phyloP scores from a whole-genome alignment of 768 basidiomycete species.

The Tulasnella sp. region DNA sequence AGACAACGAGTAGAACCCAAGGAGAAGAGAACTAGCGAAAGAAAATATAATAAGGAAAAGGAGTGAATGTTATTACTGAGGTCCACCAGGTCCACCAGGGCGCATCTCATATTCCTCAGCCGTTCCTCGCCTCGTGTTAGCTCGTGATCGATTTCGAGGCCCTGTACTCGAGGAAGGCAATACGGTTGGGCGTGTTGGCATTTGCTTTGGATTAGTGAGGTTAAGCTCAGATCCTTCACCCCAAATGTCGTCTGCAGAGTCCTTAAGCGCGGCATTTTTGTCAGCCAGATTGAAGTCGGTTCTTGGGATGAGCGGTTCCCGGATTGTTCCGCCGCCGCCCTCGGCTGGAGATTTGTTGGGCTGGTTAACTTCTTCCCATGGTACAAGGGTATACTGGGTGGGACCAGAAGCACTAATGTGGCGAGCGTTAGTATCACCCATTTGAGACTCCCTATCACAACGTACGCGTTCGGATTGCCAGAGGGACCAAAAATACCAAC shows the following conservation, averaged over 20 bases:
- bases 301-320: conserved; percentile 36
- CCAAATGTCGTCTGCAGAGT: conserved; percentile 39
- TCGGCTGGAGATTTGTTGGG: conserved; percentile 35
- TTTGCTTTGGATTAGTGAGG: conserved; percentile 1
- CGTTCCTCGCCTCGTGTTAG: neutral
- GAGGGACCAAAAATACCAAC: conserved; percentile 57
- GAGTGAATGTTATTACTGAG: neutral
- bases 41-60: neutral
- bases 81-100: conserved; percentile 10
- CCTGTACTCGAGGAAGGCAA: neutral
- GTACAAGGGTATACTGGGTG: conserved; percentile 63
- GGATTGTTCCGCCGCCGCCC: conserved; percentile 38
- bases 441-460: neutral
- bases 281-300: conserved; percentile 54
- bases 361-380: conserved; percentile 57
- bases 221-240: conserved; percentile 37
- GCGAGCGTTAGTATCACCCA: neutral
- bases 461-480: conserved; percentile 40
- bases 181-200: conserved; percentile 3
- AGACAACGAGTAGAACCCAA: too few species aligned
- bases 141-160: neutral
- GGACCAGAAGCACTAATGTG: conserved; percentile 43
- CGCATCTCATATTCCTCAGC: conserved; percentile 20
- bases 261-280: conserved; percentile 48
- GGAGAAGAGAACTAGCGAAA: neutral